Evolutionary conservation across 2,329 filamentous ascomycete species (phyloP).

Genomic region (Sporothrix brasiliensis): DNA sequence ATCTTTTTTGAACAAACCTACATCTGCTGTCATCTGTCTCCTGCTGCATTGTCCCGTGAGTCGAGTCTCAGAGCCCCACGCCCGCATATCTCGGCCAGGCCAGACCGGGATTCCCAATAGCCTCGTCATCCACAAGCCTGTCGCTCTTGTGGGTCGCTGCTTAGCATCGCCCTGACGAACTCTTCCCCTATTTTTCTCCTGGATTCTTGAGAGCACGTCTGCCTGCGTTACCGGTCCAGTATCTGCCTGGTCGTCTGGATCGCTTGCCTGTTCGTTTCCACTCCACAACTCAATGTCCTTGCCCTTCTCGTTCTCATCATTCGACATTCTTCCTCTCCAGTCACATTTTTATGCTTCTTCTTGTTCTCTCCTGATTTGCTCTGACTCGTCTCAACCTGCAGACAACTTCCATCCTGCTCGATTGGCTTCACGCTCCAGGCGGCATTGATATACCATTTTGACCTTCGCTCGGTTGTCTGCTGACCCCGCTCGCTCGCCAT

Average conservation of each 20-base stretch:
- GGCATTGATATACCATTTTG: conserved; percentile 4
- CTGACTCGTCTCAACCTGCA: conserved; percentile 9
- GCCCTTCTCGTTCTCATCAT: conserved; percentile 2
- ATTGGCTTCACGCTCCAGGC: neutral
- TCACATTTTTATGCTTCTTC: neutral
- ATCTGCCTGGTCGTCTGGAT: neutral
- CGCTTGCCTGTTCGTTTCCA: neutral
- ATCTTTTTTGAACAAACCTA: neutral
- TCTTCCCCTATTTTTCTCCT: neutral
- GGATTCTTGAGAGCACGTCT: neutral
- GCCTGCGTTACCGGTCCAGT: neutral
- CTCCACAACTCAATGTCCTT: neutral
- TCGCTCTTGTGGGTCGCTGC: conserved; percentile 5
- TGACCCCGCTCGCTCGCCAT: conserved; percentile 35
- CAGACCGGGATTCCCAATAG: conserved; percentile 15
- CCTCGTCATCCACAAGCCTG: conserved; percentile 11
- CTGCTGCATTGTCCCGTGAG: neutral
- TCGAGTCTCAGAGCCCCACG: neutral
- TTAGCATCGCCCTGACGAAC: conserved; percentile 2
- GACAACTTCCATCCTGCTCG: conserved; percentile 7
- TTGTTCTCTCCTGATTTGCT: conserved; percentile 9
- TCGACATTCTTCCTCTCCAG: neutral
- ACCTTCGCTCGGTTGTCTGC: conserved; percentile 21
- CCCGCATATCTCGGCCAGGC: conserved; percentile 14
- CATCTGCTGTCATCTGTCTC: neutral